phyloP scores from a whole-genome alignment of 768 basidiomycete genomes.

The Leccinellum rugosiceps region DNA sequence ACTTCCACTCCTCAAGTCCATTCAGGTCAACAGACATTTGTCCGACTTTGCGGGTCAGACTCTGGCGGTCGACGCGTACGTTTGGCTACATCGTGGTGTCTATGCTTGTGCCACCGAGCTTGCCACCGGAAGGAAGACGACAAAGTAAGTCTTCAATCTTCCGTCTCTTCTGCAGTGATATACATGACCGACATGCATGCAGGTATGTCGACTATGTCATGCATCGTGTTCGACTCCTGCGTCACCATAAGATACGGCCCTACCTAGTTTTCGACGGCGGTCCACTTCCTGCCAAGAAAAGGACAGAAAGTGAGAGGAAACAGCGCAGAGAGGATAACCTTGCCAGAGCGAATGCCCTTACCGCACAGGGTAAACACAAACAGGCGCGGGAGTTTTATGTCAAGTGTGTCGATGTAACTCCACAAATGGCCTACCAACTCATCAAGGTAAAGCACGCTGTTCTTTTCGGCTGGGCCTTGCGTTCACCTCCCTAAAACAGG shows the following conservation, averaged over 20 bases:
- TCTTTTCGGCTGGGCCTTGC: neutral
- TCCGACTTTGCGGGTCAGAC: constrained; percentile 82
- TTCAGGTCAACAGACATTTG: constrained; percentile 74
- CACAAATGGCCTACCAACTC: constrained; percentile 95
- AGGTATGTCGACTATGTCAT: constrained; percentile 98
- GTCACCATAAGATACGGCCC: constrained; percentile 80
- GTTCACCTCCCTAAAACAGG: constrained; percentile 47
- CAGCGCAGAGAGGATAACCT: constrained; percentile 74
- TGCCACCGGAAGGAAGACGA: constrained; percentile 78
- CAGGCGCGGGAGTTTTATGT: constrained; percentile 87
- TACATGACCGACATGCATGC: constrained; percentile 3
- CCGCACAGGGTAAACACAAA: constrained; percentile 70
- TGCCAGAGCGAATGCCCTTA: constrained; percentile 65
- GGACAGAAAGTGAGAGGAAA: constrained; percentile 80
- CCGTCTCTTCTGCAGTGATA: neutral
- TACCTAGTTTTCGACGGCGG: constrained; percentile 97
- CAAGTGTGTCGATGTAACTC: constrained; percentile 93
- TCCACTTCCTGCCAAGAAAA: constrained; percentile 89
- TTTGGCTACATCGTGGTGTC: constrained; percentile 87
- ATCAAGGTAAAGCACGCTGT: constrained; percentile 67
- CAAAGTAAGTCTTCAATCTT: constrained; percentile 56
- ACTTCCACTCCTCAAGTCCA: constrained; percentile 85
- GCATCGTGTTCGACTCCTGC: constrained; percentile 83
- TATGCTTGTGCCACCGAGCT: constrained; percentile 89
- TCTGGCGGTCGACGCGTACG: constrained; percentile 92